Conservation (phyloP, 2,329 filamentous ascomycete species). For the Pseudogymnoascus sp. region DNA sequence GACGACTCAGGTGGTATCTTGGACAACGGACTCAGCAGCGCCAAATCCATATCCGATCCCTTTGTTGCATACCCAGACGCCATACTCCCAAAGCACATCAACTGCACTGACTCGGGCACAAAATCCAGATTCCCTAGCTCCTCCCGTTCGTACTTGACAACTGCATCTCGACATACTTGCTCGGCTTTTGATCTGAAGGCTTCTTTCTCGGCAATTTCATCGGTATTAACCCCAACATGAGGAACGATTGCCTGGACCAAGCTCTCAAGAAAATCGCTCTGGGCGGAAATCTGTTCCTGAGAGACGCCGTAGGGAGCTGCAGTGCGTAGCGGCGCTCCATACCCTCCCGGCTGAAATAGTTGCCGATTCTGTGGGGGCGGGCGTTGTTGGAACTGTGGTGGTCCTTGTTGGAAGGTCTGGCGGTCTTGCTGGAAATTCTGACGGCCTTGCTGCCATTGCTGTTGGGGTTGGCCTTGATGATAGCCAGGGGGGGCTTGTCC, state of each 20-base stretch:
- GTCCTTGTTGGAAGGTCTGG: slow-evolving; percentile 3
- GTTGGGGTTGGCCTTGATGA: not conserved
- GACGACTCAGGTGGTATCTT: slow-evolving; percentile 42
- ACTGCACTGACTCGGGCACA: slow-evolving; percentile 47
- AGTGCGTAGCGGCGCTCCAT: slow-evolving; percentile 14
- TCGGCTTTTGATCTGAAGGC: slow-evolving; percentile 58
- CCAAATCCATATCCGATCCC: slow-evolving; percentile 85
- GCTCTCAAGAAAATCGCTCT: slow-evolving; percentile 41
- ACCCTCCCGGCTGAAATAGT: slow-evolving; percentile 24
- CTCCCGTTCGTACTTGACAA: slow-evolving; percentile 44
- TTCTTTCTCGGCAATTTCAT: slow-evolving; percentile 63
- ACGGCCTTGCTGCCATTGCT: slow-evolving; percentile 6
- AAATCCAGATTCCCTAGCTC: slow-evolving; percentile 38
- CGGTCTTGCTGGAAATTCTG: not conserved
- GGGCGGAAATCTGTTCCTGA: slow-evolving; percentile 39
- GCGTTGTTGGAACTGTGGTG: not conserved
- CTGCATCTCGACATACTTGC: slow-evolving; percentile 50
- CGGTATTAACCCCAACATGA: slow-evolving; percentile 46
- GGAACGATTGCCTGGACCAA: slow-evolving; percentile 33
- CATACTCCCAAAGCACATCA: slow-evolving; percentile 75
- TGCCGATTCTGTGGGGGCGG: slow-evolving; percentile 24
- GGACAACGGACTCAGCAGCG: slow-evolving; percentile 59
- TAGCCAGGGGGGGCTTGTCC: not conserved
- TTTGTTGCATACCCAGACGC: slow-evolving; percentile 79
- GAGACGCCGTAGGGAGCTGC: slow-evolving; percentile 14